Evolutionary conservation across 1,139 yeast genomes (phyloP).

Genomic region (Suhomyces ambrosiae): DNA sequence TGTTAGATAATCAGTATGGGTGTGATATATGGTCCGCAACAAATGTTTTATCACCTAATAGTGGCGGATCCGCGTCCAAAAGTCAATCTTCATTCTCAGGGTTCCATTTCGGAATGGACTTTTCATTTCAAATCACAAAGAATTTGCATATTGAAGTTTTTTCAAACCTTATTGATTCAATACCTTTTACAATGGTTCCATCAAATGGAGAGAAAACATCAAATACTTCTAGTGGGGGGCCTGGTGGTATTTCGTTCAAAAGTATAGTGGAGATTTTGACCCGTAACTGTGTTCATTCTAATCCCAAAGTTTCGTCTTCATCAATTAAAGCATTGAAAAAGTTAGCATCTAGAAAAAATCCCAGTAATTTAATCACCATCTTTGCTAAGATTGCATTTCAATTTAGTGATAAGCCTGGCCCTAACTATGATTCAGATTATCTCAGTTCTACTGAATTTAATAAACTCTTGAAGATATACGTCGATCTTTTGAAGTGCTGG

Average conservation of each 20-base stretch:
- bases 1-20: constrained; percentile 70
- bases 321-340: constrained; percentile 64
- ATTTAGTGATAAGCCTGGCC: constrained; percentile 65
- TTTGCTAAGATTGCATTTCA: constrained; percentile 82
- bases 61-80: constrained; percentile 15
- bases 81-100: constrained; percentile 37
- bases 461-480: constrained; percentile 65
- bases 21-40: constrained; percentile 31
- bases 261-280: constrained; percentile 73
- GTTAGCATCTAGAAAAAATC: constrained; percentile 69
- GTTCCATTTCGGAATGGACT: constrained; percentile 59
- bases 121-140: constrained; percentile 33
- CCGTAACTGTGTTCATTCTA: constrained; percentile 72
- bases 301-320: constrained; percentile 60
- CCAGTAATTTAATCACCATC: constrained; percentile 68
- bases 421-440: constrained; percentile 53
- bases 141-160: constrained; percentile 60
- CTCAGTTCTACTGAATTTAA: constrained; percentile 62
- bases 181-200: constrained; percentile 67
- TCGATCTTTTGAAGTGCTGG: constrained; percentile 83
- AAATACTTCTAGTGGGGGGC: constrained; percentile 13
- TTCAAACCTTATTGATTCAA: constrained; percentile 65
- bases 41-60: constrained; percentile 9
- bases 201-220: constrained; percentile 26
- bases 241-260: constrained; percentile 56